These are phyloP conservation scores for Phytophthora sp. DNA, from an alignment of 352 stramenopile species.

Conservation along the genomic window DNA sequence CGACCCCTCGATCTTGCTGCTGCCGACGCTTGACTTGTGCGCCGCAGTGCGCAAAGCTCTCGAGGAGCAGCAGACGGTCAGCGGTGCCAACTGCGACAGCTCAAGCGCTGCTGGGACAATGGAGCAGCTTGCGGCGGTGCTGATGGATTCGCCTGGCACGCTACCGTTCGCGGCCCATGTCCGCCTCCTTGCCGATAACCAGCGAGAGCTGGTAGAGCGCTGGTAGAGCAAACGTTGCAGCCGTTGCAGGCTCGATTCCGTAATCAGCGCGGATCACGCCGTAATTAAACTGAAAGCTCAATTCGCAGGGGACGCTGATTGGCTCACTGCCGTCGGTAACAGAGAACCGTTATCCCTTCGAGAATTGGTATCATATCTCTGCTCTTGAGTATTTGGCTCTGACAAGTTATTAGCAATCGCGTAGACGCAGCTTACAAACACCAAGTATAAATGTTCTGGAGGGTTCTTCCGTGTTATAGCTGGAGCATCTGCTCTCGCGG, in stretches of 20 bases:
- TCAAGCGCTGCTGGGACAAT: slow-evolving; percentile 1
- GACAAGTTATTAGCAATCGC: slow-evolving; percentile 1
- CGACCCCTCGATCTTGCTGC: not conserved
- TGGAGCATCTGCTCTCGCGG: not conserved
- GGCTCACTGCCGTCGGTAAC: not conserved
- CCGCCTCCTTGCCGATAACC: not conserved
- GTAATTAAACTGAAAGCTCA: slow-evolving; percentile 6
- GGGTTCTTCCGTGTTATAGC: too few relatives aligned
- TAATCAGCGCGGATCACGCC: slow-evolving; percentile 6
- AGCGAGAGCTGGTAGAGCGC: too few relatives aligned
- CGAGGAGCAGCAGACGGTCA: not conserved
- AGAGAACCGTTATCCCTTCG: slow-evolving; percentile 9
- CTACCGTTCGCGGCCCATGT: not conserved
- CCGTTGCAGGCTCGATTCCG: too few relatives aligned
- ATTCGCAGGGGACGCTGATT: slow-evolving; percentile 11
- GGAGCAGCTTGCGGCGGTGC: not conserved
- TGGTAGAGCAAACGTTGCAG: too few relatives aligned
- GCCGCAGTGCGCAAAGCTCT: slow-evolving; percentile 12
- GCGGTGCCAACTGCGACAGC: not conserved
- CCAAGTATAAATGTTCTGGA: not conserved
- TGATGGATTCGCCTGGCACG: slow-evolving; percentile 4
- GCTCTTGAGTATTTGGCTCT: not conserved
- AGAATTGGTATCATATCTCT: not conserved
- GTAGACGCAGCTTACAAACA: not conserved
- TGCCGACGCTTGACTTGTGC: slow-evolving; percentile 34